Conservation (phyloP, 345 rosid genomes). For the Rhizophora apiculata region DNA sequence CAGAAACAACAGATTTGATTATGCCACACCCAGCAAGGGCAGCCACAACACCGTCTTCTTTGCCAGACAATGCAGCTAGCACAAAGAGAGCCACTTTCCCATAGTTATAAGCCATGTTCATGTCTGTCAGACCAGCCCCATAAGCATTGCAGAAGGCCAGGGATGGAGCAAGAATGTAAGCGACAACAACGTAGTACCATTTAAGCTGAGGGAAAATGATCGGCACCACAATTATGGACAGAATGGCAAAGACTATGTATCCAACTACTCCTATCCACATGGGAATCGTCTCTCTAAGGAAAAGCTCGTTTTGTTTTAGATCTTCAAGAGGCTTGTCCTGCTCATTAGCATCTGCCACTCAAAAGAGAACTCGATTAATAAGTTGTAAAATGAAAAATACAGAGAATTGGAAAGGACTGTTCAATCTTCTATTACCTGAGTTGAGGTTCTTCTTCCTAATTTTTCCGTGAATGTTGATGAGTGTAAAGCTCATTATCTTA, state of each 20-base stretch:
- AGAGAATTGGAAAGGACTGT: background rate
- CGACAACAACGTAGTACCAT: slow-evolving; percentile 74
- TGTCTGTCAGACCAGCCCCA: slow-evolving; percentile 93
- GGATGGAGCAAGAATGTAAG: slow-evolving; percentile 81
- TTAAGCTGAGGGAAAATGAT: slow-evolving; percentile 86
- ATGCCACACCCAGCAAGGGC: slow-evolving; percentile 91
- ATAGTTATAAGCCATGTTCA: slow-evolving; percentile 97
- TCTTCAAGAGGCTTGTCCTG: slow-evolving; percentile 28
- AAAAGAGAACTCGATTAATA: background rate
- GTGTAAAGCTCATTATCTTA: slow-evolving; percentile 54
- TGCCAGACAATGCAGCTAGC: slow-evolving; percentile 72
- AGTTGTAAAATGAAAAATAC: background rate
- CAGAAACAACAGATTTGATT: slow-evolving; percentile 80
- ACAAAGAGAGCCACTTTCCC: slow-evolving; percentile 87
- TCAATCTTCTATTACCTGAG: slow-evolving; percentile 11
- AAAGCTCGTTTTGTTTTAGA: slow-evolving; percentile 55
- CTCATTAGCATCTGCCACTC: slow-evolving; percentile 15
- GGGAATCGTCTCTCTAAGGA: slow-evolving; percentile 71
- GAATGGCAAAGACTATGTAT: slow-evolving; percentile 47
- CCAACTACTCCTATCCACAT: slow-evolving; percentile 66
- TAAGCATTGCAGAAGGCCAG: slow-evolving; percentile 92
- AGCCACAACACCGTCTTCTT: slow-evolving; percentile 74
- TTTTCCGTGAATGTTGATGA: slow-evolving; percentile 44
- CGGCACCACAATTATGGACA: slow-evolving; percentile 64
- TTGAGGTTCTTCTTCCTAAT: slow-evolving; percentile 34